Evolutionary conservation across 306 rosid species (phyloP).

Genomic region (Myrica gale): DNA sequence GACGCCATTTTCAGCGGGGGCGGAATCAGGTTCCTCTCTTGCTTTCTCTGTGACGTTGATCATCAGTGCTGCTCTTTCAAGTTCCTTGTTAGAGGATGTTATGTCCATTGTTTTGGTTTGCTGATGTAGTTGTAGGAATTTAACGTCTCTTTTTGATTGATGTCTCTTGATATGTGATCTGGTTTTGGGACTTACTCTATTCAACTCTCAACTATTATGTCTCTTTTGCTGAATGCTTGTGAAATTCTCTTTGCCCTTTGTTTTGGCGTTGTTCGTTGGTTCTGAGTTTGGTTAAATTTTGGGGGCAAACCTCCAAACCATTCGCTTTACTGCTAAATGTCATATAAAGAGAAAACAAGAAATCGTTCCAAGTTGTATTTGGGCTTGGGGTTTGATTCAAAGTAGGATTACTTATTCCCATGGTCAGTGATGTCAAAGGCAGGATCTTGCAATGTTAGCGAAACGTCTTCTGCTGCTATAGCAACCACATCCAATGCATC

Average conservation of each 20-base stretch:
- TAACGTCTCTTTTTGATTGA: neutral
- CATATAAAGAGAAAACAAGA: neutral
- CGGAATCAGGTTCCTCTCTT: constrained; percentile 55
- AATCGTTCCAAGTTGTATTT: neutral
- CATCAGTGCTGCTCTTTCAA: neutral
- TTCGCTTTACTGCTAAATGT: neutral
- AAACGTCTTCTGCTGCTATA: no score
- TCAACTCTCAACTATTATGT: neutral
- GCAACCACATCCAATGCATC: no score
- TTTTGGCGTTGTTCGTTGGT: neutral
- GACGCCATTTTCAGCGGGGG: constrained; percentile 75
- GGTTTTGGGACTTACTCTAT: neutral
- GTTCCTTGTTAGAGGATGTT: neutral
- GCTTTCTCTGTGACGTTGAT: neutral
- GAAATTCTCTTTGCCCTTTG: neutral
- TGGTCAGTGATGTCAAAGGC: neutral
- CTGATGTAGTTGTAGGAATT: neutral
- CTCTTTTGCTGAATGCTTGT: neutral
- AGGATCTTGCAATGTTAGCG: neutral
- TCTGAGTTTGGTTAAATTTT: neutral
- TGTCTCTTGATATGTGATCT: neutral
- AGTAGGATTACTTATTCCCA: neutral
- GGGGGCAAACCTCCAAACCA: neutral
- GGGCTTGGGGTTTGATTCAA: neutral
- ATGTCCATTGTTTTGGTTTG: neutral